Evolutionary conservation across 2,329 filamentous ascomycete genomes (phyloP).

Genomic region (Cladorrhinum sp.): DNA sequence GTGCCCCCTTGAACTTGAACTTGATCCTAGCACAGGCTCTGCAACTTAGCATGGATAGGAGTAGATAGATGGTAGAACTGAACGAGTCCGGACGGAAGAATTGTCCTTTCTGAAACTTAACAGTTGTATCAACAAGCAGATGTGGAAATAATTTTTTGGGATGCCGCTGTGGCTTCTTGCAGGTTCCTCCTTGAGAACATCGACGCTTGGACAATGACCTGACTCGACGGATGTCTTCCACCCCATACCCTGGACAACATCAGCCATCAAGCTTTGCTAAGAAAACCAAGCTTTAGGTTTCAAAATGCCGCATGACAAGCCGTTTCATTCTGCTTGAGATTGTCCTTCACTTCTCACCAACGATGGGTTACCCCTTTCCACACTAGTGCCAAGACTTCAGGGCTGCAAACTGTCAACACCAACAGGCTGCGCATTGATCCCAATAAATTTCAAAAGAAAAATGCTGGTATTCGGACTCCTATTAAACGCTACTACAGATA

Average conservation of each 20-base stretch:
- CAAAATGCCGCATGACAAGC: background rate
- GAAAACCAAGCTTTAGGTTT: background rate
- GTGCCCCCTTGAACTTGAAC: background rate
- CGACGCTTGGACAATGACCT: background rate
- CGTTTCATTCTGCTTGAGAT: background rate
- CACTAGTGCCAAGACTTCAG: background rate
- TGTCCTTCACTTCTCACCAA: background rate
- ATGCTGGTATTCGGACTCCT: background rate
- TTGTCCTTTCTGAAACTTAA: background rate
- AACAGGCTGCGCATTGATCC: background rate
- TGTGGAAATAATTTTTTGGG: too few relatives aligned
- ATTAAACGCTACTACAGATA: too few relatives aligned
- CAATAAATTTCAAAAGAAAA: background rate
- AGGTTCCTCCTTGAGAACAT: background rate
- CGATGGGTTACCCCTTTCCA: background rate
- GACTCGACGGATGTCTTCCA: background rate
- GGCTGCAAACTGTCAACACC: background rate
- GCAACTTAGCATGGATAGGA: too few relatives aligned
- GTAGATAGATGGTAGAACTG: too few relatives aligned
- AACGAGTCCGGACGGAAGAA: background rate
- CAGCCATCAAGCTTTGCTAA: background rate
- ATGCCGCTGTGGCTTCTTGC: background rate
- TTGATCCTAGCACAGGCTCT: too few relatives aligned
- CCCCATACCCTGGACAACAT: background rate
- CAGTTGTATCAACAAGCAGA: too few relatives aligned